These are phyloP conservation scores for Sclerotiophoma versabilis DNA, from an alignment of 2,329 filamentous ascomycete species.

Conservation along the genomic window DNA sequence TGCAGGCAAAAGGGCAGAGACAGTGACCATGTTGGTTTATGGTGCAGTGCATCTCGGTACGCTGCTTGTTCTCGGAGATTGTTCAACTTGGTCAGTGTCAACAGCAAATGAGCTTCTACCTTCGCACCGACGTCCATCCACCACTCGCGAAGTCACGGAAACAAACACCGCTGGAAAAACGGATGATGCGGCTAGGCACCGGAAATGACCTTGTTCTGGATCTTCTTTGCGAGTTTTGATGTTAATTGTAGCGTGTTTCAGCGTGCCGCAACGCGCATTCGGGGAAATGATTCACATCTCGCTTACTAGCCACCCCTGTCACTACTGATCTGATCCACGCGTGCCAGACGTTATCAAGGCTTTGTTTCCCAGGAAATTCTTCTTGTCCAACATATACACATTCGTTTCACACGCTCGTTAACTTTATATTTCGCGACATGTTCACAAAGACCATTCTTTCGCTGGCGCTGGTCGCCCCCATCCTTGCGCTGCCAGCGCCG, in stretches of 20 bases:
- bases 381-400: neutral
- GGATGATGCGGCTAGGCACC: neutral
- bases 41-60: neutral
- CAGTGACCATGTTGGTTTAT: neutral
- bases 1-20: neutral
- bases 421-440: neutral
- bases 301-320: conserved; percentile 2
- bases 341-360: neutral
- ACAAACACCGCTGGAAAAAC: neutral
- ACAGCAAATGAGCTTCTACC: neutral
- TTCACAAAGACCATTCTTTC: conserved; percentile 13
- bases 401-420: conserved; percentile 5
- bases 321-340: neutral
- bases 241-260: conserved; percentile 12
- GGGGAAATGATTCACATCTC: conserved; percentile 16
- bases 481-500: conserved; percentile 19
- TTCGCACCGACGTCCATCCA: neutral
- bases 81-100: neutral
- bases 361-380: neutral
- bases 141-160: neutral
- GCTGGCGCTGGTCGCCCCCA: conserved; percentile 19
- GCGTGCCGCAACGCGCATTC: neutral
- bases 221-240: neutral
- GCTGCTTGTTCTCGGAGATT: too few species aligned
- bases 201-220: conserved; percentile 6